Evolutionary conservation across 192 early-diverging fungal genomes (phyloP), one percentile per base, ranked within the genome.

Genomic region (Lunasporangiospora selenospora): DNA sequence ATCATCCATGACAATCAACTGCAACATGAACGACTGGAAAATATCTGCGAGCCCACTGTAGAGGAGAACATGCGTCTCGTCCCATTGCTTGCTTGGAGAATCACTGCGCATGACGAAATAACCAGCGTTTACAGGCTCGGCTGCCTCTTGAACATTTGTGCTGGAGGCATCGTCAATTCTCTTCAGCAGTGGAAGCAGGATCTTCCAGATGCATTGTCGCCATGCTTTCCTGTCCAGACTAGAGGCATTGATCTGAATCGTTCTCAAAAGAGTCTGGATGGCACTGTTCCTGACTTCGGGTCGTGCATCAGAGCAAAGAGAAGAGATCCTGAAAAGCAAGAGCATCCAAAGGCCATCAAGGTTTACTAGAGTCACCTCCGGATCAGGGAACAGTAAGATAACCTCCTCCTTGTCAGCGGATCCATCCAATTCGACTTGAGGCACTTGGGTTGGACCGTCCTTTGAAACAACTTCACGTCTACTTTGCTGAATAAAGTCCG

Each of bases 211-310:
- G 60, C 89, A 91, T 32, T 89, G 80, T 32, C 92, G 86, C 95
- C 95, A 97, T 10, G 90, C 80, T 37, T 89, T 81, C 31, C 77
- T 60, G 18, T 85, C 85, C 16, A 99, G 80, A 15, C 82, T 62
- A 29, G 62, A 59, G 8, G 93, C 98, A 62, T 97, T 94, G 81
- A 97, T 92, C 38, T 89, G 87, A 34, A 99, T 89, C 5, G 96
- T 95, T 43, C 95, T 83, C 75, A 97, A 96, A 44, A 99, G 78
- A 4, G 96, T 98, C 69, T 98, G 98, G 44, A 92, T 93, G 16
- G 95, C 95, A 13, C 92, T 90, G 63, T 96, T 93, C 24, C 98
- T 84, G 10, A 99, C 95, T 63, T 98, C 95, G 1, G 93, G 92
- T 15, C 96, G 79, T 7, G 58, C 58, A 61, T 99, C 98, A 13